A percentile compares a stretch with the other conserved stretches of the same genome.
Evolutionary conservation across 345 rosid genomes (phyloP).

Genomic region (Anacardium occidentale): DNA sequence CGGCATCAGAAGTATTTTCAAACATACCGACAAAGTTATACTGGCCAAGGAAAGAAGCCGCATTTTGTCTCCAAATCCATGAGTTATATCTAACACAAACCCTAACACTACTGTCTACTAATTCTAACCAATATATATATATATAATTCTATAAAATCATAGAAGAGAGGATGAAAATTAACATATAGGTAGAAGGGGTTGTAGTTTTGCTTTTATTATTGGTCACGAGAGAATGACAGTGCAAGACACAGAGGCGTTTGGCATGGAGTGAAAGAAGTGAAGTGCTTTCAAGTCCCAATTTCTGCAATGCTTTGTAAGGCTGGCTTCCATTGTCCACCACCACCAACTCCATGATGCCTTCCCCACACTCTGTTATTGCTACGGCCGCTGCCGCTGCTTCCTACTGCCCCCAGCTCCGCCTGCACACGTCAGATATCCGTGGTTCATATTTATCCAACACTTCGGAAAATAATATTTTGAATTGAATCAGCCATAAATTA

Average conservation of each 20-base stretch:
- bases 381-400: too few species aligned
- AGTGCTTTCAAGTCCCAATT: slow-evolving; percentile 40
- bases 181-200: not conserved
- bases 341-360: slow-evolving; percentile 33
- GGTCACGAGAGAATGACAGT: slow-evolving; percentile 1
- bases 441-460: too few species aligned
- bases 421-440: slow-evolving; percentile 6
- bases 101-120: not conserved
- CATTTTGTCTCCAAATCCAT: too few species aligned
- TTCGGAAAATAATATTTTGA: slow-evolving; percentile 13
- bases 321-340: slow-evolving; percentile 75
- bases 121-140: not conserved
- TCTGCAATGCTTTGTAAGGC: slow-evolving; percentile 85
- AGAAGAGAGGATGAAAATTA: not conserved
- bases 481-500: not conserved
- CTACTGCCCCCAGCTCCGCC: slow-evolving; percentile 35
- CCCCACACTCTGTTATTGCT: slow-evolving; percentile 24
- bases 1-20: too few species aligned
- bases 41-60: too few species aligned
- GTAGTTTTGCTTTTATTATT: not conserved
- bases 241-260: not conserved
- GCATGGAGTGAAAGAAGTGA: not conserved
- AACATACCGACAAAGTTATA: too few species aligned
- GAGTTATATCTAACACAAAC: not conserved
- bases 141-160: not conserved